Base-by-base conservation (phyloP, 2,329 filamentous ascomycete genomes). In the Colletotrichum siamense region DNA sequence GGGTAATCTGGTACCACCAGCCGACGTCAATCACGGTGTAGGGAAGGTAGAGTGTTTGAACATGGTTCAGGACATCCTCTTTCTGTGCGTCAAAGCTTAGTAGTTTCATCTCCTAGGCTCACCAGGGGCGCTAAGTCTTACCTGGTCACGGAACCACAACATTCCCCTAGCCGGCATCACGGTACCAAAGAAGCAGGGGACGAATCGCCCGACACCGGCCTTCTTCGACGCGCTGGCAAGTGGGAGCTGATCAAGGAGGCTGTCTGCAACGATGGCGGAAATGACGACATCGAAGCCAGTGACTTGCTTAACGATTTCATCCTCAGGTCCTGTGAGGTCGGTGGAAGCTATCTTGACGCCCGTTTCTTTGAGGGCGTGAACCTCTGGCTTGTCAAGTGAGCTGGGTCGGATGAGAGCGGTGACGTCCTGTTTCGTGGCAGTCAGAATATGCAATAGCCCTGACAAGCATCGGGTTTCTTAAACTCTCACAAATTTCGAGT, bases 11-110 rank as follows among this genome's bases (percentile, higher is more conserved):
- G 79, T 90, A 89, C 91, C 91, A 92, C 84, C 85, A 91, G n/a
- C 90, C 91, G 15, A 91, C 86, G 77, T 92, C 90, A 66, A 92
- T 87, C 79, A 90, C 83, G 8, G 91, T 92, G 82, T 88, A 92
- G 0, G 89, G 88, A 2, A 92, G 84, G 36, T 84, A 81, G 3
- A 89, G 79, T 70, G 84, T 82, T 78, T 88, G 87, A 75, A 91
- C 83, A 69, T 89, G 85, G 73, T 89, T 85, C 79, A 89, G 85
- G 15, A 91, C 83, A 4, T 84, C 81, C 77, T 91, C 88, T 84
- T 92, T 92, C 71, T 77, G 36, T 8, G 8, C 9, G 5, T 24
- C n/a, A 18, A 26, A 16, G 3, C 16, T 72, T 13, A 73, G 8
- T 18, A 9, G 28, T 10, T 28, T 9, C n/a, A 5, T 10, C 8